Evolutionary conservation across 2,329 filamentous ascomycete genomes (phyloP).

Genomic region (Gaeumannomyces sp.): DNA sequence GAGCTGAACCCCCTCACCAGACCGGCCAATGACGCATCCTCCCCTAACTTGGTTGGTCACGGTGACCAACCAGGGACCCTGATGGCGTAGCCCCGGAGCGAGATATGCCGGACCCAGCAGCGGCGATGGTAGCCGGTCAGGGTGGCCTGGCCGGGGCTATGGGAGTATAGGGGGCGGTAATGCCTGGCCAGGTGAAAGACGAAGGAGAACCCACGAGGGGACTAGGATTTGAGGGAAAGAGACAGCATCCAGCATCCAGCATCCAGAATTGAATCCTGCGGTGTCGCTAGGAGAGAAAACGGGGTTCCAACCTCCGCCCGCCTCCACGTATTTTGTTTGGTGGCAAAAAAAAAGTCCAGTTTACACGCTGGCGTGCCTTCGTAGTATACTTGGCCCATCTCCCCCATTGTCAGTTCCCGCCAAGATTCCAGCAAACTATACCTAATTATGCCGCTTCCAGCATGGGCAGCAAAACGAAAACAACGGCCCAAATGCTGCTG

Average conservation of each 20-base stretch:
- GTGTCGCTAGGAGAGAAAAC: neutral
- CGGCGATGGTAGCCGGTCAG: neutral
- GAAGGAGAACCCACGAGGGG: neutral
- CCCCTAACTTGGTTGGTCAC: neutral
- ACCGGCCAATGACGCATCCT: neutral
- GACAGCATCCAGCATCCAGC: neutral
- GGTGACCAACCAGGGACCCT: neutral
- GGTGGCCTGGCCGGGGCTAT: neutral
- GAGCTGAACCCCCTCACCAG: neutral
- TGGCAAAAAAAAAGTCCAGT: neutral
- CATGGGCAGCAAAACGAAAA: slow-evolving; percentile 14
- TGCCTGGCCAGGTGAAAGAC: neutral
- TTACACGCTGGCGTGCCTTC: neutral
- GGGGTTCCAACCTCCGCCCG: neutral
- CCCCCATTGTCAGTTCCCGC: neutral
- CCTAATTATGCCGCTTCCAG: neutral
- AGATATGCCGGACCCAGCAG: neutral
- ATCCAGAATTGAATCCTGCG: neutral
- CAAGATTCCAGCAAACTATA: too few species aligned
- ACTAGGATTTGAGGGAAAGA: neutral
- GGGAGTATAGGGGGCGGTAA: neutral
- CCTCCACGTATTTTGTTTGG: neutral
- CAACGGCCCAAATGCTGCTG: slow-evolving; percentile 16
- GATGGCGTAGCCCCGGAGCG: neutral
- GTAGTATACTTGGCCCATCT: neutral